Evolutionary conservation across 2,329 filamentous ascomycete genomes (phyloP).

Genomic region (Diaporthe sp.): DNA sequence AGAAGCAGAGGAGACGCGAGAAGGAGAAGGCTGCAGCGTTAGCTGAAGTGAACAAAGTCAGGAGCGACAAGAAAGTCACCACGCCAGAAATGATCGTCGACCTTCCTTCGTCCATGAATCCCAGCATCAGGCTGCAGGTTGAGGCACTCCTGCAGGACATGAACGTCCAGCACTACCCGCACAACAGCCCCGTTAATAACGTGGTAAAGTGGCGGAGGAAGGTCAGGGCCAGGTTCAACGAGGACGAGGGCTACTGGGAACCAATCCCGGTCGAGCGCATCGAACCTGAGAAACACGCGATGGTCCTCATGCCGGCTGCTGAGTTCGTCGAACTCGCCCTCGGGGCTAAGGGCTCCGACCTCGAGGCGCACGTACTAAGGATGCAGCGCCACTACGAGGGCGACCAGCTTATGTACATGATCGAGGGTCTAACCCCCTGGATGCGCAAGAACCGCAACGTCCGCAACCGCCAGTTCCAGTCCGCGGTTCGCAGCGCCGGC

Average conservation of each 20-base stretch:
- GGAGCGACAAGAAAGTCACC: slow-evolving; percentile 80
- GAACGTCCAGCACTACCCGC: slow-evolving; percentile 61
- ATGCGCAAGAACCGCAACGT: slow-evolving; percentile 77
- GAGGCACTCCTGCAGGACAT: slow-evolving; percentile 65
- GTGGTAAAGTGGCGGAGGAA: slow-evolving; percentile 79
- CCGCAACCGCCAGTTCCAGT: slow-evolving; percentile 77
- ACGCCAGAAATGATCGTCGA: slow-evolving; percentile 84
- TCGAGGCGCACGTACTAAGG: slow-evolving; percentile 71
- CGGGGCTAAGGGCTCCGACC: slow-evolving; percentile 58
- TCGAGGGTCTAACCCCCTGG: slow-evolving; percentile 78
- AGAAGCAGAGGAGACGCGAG: slow-evolving; percentile 72
- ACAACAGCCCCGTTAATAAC: slow-evolving; percentile 62
- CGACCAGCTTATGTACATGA: slow-evolving; percentile 75
- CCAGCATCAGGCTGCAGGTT: slow-evolving; percentile 60
- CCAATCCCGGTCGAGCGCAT: slow-evolving; percentile 65
- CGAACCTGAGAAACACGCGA: slow-evolving; percentile 70
- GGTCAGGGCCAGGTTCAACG: slow-evolving; percentile 73
- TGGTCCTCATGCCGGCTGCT: slow-evolving; percentile 73
- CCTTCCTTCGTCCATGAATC: slow-evolving; percentile 70
- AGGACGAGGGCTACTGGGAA: slow-evolving; percentile 74
- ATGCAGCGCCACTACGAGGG: slow-evolving; percentile 68
- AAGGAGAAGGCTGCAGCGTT: slow-evolving; percentile 76
- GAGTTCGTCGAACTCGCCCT: slow-evolving; percentile 76
- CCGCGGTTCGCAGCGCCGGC: slow-evolving; percentile 69
- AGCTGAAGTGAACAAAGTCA: slow-evolving; percentile 80